These are phyloP conservation scores for Claviceps spartinae DNA, from an alignment of 2,329 filamentous ascomycete genomes.

Conservation along the genomic window DNA sequence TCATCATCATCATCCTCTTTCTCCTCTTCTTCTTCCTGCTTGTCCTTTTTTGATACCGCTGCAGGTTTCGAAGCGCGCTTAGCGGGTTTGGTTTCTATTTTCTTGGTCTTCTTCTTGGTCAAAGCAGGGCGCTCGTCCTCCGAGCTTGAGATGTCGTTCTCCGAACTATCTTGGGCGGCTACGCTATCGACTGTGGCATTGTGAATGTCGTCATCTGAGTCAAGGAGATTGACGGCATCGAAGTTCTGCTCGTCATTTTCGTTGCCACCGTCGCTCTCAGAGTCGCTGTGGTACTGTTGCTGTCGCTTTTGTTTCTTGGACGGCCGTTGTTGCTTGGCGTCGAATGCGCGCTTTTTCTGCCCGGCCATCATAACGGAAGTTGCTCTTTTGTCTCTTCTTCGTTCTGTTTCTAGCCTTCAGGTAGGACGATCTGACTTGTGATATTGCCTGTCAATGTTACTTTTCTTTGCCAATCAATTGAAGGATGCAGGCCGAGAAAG, in stretches of 20 bases:
- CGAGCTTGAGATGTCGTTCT: slow-evolving; percentile 18
- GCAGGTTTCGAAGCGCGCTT: slow-evolving; percentile 7
- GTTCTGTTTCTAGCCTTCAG: neutral
- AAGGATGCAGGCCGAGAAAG: neutral
- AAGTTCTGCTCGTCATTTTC: slow-evolving; percentile 28
- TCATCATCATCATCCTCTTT: slow-evolving; percentile 18
- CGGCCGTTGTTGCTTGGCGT: slow-evolving; percentile 24
- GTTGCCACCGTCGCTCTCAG: slow-evolving; percentile 22
- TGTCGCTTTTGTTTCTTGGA: slow-evolving; percentile 40
- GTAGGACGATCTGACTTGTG: neutral
- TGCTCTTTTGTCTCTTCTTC: slow-evolving; percentile 3
- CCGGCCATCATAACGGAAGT: slow-evolving; percentile 18
- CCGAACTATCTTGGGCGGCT: slow-evolving; percentile 8
- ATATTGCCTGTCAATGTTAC: neutral
- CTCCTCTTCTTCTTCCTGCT: slow-evolving; percentile 13
- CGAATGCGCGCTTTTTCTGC: slow-evolving; percentile 20
- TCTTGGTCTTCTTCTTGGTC: slow-evolving; percentile 10
- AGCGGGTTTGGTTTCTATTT: slow-evolving; percentile 10
- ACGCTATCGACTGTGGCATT: slow-evolving; percentile 38
- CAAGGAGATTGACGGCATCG: slow-evolving; percentile 38
- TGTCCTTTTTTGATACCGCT: slow-evolving; percentile 12
- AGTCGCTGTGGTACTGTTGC: slow-evolving; percentile 36
- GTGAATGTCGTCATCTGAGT: slow-evolving; percentile 44
- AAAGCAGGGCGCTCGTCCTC: slow-evolving; percentile 19
- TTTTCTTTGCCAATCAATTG: neutral